Evolutionary conservation across 306 rosid genomes (phyloP), one percentile per base, ranked within the genome.

Genomic region (Dalbergia cochinchinensis): DNA sequence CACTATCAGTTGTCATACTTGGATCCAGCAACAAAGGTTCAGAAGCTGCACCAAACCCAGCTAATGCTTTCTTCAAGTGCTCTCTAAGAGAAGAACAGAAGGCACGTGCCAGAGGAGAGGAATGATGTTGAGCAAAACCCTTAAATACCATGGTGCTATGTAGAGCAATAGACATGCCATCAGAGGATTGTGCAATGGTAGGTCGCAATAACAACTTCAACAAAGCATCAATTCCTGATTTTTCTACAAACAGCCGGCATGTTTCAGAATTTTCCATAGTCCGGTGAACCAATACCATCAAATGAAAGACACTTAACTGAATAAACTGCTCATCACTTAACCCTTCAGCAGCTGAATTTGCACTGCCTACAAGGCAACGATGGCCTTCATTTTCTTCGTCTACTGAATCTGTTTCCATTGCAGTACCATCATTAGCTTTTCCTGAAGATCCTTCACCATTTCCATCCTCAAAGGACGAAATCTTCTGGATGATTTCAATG

Each of bases 141-240:
- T 96, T 96, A 87, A 96, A 96, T 61, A 96, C 98, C 99, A 96
- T 96, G 61, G 97, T 96, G 87, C 98, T 91, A 72, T 96, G 98
- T 58, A 96, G 81, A 82, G 98, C 97, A 87, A 96, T 89, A 61
- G 99, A 89, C 94, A 90, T 93, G 58, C 98, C 98, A 79, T 96
- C 96, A 44, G 97, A 90, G 44, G 98, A 96, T 78, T 96, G 94
- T 42, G 92, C 93, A 83, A 96, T 88, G 55, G 87, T 80, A 4
- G 98, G 93, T 35, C 79, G 94, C 42, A 96, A 84, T 59, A 96
- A 74, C 85, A 96, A 94, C 90, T 88, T 93, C 84, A 93, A 85
- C 55, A 96, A 86, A 60, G 93, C 98, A 69, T 96, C 96, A 86
- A 96, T 93, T 54, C 99, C 98, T 0, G 88, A 92, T 83, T 92